Base-by-base conservation (phyloP, 2,329 filamentous ascomycete genomes). In the Magnaporthiopsis poae region DNA sequence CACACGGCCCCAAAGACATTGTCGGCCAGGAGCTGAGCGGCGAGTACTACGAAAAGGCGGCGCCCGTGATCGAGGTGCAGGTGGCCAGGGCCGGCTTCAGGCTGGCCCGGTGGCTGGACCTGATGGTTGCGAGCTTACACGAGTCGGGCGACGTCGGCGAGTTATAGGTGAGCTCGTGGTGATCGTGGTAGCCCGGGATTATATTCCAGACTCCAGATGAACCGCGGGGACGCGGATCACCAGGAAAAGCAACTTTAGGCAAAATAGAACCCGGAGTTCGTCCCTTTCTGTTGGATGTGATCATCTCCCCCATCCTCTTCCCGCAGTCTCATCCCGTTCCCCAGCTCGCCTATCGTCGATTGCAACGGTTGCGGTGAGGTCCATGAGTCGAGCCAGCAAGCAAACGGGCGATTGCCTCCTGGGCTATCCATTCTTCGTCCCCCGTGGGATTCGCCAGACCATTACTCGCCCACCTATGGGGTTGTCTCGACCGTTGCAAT, bases 31-130 rank as follows among this genome's bases (percentile, higher is more conserved):
- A 90, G 72, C 78, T 90, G 31, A 82, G 82, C 35, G 84, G 84
- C 0, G 80, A 82, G 46, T 91, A 91, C 75, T 90, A 86, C 71
- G 80, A 86, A 39, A 81, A 80, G 39, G 88, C 87, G 2, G 84
- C 83, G n/a, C 85, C 83, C 27, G 83, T 88, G 67, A 80, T 91
- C 62, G 86, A 91, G 75, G 73, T 84, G 68, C 85, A 89, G 73
- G 80, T 92, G 68, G 89, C 88, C 9, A 85, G 84, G 69, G 89
- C 86, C 4, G 89, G 89, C 13, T 89, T 86, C 74, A 82, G 89
- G 63, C 80, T 91, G 74, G 89, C 85, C 1, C 82, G 82, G 27
- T 90, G 86, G 86, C 76, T 90, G 68, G 87, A 90, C 72, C 77
- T 82, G 71, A 86, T 90, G 71, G 85, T 80, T 11, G 76, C 80